Evolutionary conservation across 805 yeast species (phyloP), one percentile per base, ranked within the genome.

Genomic region (Pichia nanzhaoensis): DNA sequence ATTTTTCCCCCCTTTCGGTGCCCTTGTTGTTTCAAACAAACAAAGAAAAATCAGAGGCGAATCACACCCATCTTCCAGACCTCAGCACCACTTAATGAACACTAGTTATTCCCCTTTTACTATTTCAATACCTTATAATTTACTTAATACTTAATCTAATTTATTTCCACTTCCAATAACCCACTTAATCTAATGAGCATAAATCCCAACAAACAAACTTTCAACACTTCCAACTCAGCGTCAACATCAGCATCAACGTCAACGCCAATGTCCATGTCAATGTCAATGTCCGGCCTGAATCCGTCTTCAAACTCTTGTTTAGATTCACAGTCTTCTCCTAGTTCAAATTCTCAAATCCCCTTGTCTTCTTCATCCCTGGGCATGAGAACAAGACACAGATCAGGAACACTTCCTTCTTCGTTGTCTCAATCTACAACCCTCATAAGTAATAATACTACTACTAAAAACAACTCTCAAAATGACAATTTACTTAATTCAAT

Each of bases 391-490:
- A 72, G 93, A 50, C 78, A 84, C 37, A 72, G 95, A 51, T 84
- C 93, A 2, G 93, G 93, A 2, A 85, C 95, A 13, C 65, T 85
- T 39, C 91, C 93, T 70, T 80, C 44, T 56, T 52, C 52, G 24
- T 34, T 52, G 39, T 49, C 60, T 3, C 22, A 27, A 5, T 28
- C 24, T 14, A 34, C 21, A n/a, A 16, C 22, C 34, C 8, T 18
- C 59, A 52, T 40, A 54, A 31, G 31, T 31, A 32, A 31, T 41
- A 35, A 22, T 21, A 33, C 18, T 27, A 35, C 19, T 10, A 24
- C 10, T 10, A 24, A 24, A 7, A 7, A 24, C 28, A 24, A 24
- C 28, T n/a, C n/a, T n/a, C n/a, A n/a, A 24, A 24, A 24, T 24
- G 28, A 24, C 28, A 24, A 24, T 24, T 7, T 16, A 3, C 7